phyloP scores from a whole-genome alignment of 345 rosid genomes.

The Populus deltoides region DNA sequence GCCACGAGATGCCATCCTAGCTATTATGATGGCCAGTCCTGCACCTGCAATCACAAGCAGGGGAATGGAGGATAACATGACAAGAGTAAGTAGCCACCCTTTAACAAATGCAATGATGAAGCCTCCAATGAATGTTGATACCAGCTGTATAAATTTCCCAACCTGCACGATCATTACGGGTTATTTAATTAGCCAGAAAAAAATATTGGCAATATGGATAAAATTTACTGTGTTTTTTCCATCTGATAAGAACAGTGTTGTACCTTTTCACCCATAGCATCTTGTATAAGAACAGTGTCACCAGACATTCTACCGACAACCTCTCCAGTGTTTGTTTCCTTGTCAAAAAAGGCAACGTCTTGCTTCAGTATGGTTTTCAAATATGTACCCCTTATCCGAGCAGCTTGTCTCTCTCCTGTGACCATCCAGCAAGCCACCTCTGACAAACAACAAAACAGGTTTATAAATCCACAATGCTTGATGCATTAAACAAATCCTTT shows the following conservation, averaged over 20 bases:
- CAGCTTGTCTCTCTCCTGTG: constrained; percentile 85
- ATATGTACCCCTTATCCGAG: constrained; percentile 64
- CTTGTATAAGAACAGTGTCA: constrained; percentile 88
- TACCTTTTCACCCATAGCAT: constrained; percentile 98
- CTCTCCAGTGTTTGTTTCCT: constrained; percentile 82
- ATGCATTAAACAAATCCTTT: background rate
- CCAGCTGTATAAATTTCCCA: constrained; percentile 74
- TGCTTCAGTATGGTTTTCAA: constrained; percentile 74
- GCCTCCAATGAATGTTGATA: constrained; percentile 75
- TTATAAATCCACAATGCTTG: constrained; percentile 2
- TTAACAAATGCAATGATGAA: constrained; percentile 61
- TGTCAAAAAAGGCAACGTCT: constrained; percentile 75
- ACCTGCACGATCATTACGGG: constrained; percentile 40
- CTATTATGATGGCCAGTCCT: constrained; percentile 41
- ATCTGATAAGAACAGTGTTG: background rate
- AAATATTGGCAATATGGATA: background rate
- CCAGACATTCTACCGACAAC: constrained; percentile 97
- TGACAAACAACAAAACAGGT: constrained; percentile 27
- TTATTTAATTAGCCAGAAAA: background rate
- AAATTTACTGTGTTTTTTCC: background rate
- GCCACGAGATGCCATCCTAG: constrained; percentile 66
- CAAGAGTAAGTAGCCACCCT: constrained; percentile 90
- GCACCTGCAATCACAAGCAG: constrained; percentile 65
- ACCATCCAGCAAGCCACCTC: constrained; percentile 91
- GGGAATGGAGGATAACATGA: constrained; percentile 68